Evolutionary conservation across 352 stramenopile species (phyloP).

Genomic region (Pythium sp.): DNA sequence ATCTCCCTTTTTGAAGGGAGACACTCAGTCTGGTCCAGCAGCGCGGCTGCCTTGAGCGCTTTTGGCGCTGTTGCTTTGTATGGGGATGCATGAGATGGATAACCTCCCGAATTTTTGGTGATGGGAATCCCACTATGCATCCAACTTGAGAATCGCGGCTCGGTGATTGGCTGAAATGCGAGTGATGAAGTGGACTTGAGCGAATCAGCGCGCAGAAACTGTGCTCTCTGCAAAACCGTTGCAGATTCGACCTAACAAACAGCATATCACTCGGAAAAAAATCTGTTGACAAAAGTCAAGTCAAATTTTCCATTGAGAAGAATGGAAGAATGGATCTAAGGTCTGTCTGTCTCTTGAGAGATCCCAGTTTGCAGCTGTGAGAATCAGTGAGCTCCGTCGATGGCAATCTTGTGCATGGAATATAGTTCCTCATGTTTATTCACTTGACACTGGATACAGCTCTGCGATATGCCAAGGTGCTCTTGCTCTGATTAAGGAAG

Average conservation of each 20-base stretch:
- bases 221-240: not conserved
- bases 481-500: not conserved
- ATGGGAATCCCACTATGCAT: not conserved
- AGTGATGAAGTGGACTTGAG: not conserved
- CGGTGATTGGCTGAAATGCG: constrained; percentile 7
- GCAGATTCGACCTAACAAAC: constrained; percentile 6
- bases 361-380: not conserved
- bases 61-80: not conserved
- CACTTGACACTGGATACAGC: not conserved
- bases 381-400: not conserved
- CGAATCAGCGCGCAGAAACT: constrained; percentile 2
- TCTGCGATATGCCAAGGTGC: not conserved
- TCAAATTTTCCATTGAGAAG: not conserved
- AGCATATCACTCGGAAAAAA: constrained; percentile 3
- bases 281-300: not conserved
- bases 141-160: not conserved
- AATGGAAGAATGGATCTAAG: not conserved
- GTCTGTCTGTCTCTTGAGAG: not conserved
- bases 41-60: not conserved
- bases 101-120: constrained; percentile 11
- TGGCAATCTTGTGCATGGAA: not conserved
- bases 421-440: not conserved
- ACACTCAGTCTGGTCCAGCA: not conserved
- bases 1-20: constrained; percentile 16
- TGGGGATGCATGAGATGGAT: constrained; percentile 2